Percentiles rank a stretch among this genome's conserved stretches.
Conservation (phyloP, 495 filamentous ascomycete species). For the Aspergillus affinis region DNA sequence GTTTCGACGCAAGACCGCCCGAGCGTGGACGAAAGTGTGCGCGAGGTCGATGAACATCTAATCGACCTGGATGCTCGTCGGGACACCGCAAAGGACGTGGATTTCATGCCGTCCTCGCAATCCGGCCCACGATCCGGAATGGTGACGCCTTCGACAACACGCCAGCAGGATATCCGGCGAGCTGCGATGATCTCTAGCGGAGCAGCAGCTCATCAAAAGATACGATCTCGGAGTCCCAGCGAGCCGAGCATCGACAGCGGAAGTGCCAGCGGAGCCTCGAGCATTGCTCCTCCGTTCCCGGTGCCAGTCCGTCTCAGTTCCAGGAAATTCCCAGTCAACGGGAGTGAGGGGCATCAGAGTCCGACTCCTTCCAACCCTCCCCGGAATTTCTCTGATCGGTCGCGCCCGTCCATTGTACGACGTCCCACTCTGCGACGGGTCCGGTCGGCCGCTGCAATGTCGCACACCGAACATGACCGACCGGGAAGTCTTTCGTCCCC, state of each 20-base stretch:
- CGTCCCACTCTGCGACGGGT: slow-evolving; percentile 69
- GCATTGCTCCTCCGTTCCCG: slow-evolving; percentile 73
- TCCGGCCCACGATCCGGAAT: slow-evolving; percentile 22
- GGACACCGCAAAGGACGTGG: slow-evolving; percentile 12
- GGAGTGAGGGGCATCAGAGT: slow-evolving; percentile 76
- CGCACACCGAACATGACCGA: slow-evolving; percentile 46
- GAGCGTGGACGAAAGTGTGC: slow-evolving; percentile 37
- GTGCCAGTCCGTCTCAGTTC: slow-evolving; percentile 90
- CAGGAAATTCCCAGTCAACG: slow-evolving; percentile 65
- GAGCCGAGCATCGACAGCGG: slow-evolving; percentile 59
- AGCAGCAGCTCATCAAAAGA: slow-evolving; percentile 63
- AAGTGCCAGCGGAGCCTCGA: slow-evolving; percentile 36
- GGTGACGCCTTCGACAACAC: slow-evolving; percentile 25
- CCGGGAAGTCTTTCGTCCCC: slow-evolving; percentile 64
- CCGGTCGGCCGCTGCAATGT: slow-evolving; percentile 73
- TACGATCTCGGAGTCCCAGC: slow-evolving; percentile 72
- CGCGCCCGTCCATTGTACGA: slow-evolving; percentile 32
- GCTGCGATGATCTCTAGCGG: slow-evolving; percentile 77
- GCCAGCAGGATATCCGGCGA: slow-evolving; percentile 56
- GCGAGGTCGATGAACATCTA: slow-evolving; percentile 43
- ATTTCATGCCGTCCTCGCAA: slow-evolving; percentile 16
- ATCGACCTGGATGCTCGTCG: slow-evolving; percentile 32
- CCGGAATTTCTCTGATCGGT: slow-evolving; percentile 43
- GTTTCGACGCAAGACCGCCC: slow-evolving; percentile 37
- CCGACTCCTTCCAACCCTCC: slow-evolving; percentile 60